Evolutionary conservation across 2,329 filamentous ascomycete species (phyloP).

Genomic region (Apiospora hydei): DNA sequence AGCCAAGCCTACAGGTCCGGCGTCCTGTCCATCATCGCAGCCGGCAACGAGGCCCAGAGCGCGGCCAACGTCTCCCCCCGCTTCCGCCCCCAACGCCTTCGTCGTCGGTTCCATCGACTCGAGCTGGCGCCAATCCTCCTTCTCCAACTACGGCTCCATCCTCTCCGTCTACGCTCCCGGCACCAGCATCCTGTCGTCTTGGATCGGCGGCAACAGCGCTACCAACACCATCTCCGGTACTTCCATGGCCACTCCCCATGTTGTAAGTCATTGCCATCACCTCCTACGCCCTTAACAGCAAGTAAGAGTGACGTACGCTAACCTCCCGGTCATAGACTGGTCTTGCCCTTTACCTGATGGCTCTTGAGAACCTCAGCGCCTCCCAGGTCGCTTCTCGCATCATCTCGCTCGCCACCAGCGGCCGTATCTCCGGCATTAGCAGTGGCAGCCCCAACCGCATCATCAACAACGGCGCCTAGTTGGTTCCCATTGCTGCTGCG

Average conservation of each 20-base stretch:
- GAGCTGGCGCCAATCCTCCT: slow-evolving; percentile 48
- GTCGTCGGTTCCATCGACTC: slow-evolving; percentile 59
- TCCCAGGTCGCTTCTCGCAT: slow-evolving; percentile 37
- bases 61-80: slow-evolving; percentile 53
- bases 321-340: slow-evolving; percentile 46
- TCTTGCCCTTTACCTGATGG: slow-evolving; percentile 63
- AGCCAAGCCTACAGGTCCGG: slow-evolving; percentile 53
- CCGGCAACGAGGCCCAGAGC: slow-evolving; percentile 56
- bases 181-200: slow-evolving; percentile 49
- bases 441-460: slow-evolving; percentile 26
- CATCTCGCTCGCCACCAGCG: slow-evolving; percentile 23
- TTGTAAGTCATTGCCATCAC: slow-evolving; percentile 41
- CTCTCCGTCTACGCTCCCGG: slow-evolving; percentile 55
- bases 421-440: slow-evolving; percentile 23
- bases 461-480: slow-evolving; percentile 24
- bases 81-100: slow-evolving; percentile 56
- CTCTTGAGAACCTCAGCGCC: slow-evolving; percentile 49
- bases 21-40: slow-evolving; percentile 62
- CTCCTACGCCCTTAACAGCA: background rate
- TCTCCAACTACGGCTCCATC: slow-evolving; percentile 57
- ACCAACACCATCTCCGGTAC: slow-evolving; percentile 61
- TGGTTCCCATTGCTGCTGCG: background rate
- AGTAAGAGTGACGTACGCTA: background rate
- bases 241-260: slow-evolving; percentile 68
- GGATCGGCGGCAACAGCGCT: slow-evolving; percentile 48